Base-by-base conservation (phyloP, 1,284 basidiomycete species). In the Lentinula novae-zelandiae region DNA sequence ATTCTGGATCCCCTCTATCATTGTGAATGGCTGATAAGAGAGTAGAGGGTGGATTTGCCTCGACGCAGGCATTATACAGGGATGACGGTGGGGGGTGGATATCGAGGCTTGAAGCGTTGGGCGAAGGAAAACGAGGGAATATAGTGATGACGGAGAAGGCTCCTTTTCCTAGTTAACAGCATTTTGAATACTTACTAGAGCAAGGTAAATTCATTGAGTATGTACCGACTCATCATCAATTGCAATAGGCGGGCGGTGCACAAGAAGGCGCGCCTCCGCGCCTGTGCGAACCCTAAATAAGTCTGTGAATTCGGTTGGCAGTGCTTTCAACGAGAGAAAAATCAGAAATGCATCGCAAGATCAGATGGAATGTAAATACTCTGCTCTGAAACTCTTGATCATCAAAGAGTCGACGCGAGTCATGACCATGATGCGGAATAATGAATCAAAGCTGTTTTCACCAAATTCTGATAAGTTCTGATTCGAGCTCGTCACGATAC, bases 1-100 rank as follows among this genome's bases (percentile, higher is more conserved):
- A 49, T 64, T 60, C n/a, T 36, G 15, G 1, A 50, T 58, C 7
- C 50, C 57, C 27, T 40, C 40, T 46, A 53, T 40, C 60, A 56
- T 57, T 58, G 51, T 34, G 56, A 60, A 62, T 6, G 61, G 61
- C 27, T 59, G 61, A 36, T 67, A 51, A 61, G 62, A 51, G 44
- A 66, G 60, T 20, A 68, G 58, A 38, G 60, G 61, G 55, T 65
- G 58, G 51, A 65, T 52, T 7, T 20, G 44, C n/a, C 8, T 46
- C 40, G n/a, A 42, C n/a, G 44, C 22, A 20, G 44, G 44, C 44
- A 46, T 46, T 20, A 20, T 22, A 4, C 9, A 20, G 12, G 17
- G 15, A 42, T 7, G 17, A 17, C 27, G 2, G 22, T 27, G 27
- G 3, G 27, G 27, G 27, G 27, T 27, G 27, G 27, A 3, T 27